Base-by-base conservation (phyloP, 208 protist species). In the Endotrypanum monterogeii region DNA sequence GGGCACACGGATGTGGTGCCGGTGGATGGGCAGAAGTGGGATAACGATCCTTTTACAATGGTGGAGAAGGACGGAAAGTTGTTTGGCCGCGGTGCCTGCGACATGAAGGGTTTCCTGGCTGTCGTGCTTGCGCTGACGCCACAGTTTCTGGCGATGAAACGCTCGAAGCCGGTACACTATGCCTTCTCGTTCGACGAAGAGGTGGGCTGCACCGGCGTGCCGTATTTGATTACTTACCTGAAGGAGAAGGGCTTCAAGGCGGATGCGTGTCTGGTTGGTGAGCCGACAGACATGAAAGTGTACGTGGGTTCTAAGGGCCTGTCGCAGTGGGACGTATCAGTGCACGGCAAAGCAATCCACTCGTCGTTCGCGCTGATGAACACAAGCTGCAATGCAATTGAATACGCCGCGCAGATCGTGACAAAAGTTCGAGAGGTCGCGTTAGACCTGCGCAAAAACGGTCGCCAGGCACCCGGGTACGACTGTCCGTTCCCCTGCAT, bases 41-140 rank as follows among this genome's bases (percentile, higher is more conserved):
- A 85, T 67, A 86, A 44, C 46, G 86, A 90, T 61, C 85, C 88
- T 3, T 89, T 90, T 60, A 80, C 48, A 20, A 76, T 90, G 76
- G 84, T 83, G 39, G 88, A 92, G 73, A 75, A 71, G 62, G 82
- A 85, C 39, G 88, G 83, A 28, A 86, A 84, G 73, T 76, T 93
- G 37, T 90, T 86, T 69, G 88, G 88, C 20, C 82, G 85, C 35
- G 88, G 88, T 32, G 66, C 85, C 39, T 85, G 81, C 51, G 85
- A 93, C 69, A 90, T 89, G 88, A 93, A 90, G 68, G 85, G 83
- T 41, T 87, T 90, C 74, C 56, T 90, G n/a, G 85, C 88, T 14
- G 79, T 90, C 23, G 76, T 72, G 35, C 75, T 93, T 41, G 74
- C 85, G n/a, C 73, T 89, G 44, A 76, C 68, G 20, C 83, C 85